Percentiles rank a stretch among this genome's conserved stretches.
phyloP scores from a whole-genome alignment of 345 rosid genomes.

The Clausena lansium region DNA sequence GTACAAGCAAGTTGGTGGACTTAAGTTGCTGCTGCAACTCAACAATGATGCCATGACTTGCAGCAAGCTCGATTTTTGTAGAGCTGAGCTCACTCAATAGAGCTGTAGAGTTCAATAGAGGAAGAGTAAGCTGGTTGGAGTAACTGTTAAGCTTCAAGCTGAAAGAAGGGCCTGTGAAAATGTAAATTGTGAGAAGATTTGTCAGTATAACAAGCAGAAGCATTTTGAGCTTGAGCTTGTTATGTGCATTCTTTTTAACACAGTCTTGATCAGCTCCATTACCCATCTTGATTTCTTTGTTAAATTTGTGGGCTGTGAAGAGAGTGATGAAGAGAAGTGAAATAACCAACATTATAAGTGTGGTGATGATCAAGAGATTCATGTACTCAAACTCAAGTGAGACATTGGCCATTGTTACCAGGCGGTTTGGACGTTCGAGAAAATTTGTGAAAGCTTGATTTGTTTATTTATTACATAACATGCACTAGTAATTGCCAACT shows the following conservation, averaged over 20 bases:
- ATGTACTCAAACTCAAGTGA: constrained; percentile 1
- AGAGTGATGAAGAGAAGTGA: too few relatives aligned
- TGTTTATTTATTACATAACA: not conserved
- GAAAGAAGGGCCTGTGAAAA: constrained; percentile 27
- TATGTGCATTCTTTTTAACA: constrained; percentile 21
- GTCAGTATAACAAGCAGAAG: constrained; percentile 32
- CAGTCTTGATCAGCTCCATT: constrained; percentile 9
- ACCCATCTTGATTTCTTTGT: constrained; percentile 9
- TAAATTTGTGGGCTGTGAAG: not conserved
- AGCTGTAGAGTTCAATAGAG: constrained; percentile 7
- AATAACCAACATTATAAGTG: too few relatives aligned
- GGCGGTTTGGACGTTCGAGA: constrained; percentile 8
- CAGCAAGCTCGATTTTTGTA: constrained; percentile 33
- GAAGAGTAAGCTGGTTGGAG: not conserved
- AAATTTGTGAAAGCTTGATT: not conserved
- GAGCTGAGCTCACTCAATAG: constrained; percentile 29
- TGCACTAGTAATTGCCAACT: not conserved
- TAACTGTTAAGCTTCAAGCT: not conserved
- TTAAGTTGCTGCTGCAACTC: constrained; percentile 37
- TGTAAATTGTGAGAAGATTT: constrained; percentile 42
- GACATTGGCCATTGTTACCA: constrained; percentile 16
- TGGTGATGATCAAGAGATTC: not conserved
- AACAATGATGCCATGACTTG: constrained; percentile 22
- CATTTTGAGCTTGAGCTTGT: constrained; percentile 37
- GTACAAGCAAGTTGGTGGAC: constrained; percentile 35